phyloP scores from a whole-genome alignment of 495 filamentous ascomycete genomes.

The Neurospora discreta region DNA sequence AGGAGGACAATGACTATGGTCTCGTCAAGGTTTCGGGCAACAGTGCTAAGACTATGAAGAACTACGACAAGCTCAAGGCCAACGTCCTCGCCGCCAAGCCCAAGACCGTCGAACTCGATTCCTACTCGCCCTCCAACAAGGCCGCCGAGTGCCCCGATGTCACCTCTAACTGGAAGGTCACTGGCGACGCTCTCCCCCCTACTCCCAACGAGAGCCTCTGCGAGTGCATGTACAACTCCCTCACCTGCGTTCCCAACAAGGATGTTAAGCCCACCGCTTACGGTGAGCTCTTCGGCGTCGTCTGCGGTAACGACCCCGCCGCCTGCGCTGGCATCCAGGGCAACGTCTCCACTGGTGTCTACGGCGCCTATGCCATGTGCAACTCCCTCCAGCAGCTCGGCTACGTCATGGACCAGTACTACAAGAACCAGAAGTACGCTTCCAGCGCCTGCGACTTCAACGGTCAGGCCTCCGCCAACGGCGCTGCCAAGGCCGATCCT shows the following conservation, averaged over 20 bases:
- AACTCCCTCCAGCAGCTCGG: constrained; percentile 62
- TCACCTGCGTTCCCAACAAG: constrained; percentile 55
- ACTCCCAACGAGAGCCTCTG: constrained; percentile 65
- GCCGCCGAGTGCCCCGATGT: constrained; percentile 62
- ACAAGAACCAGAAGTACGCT: constrained; percentile 46
- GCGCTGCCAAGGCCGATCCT: constrained; percentile 1
- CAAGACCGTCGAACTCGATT: constrained; percentile 46
- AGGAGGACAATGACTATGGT: constrained; percentile 81
- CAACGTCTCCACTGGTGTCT: constrained; percentile 62
- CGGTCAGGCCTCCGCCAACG: constrained; percentile 20
- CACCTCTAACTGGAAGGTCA: constrained; percentile 55
- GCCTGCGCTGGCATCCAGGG: constrained; percentile 58
- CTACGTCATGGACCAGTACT: constrained; percentile 75
- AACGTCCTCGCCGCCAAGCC: constrained; percentile 62
- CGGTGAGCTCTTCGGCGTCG: constrained; percentile 54
- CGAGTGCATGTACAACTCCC: constrained; percentile 63
- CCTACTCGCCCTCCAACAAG: constrained; percentile 72
- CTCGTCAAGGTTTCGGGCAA: constrained; percentile 55
- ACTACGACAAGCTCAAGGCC: constrained; percentile 64
- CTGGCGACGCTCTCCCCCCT: constrained; percentile 58
- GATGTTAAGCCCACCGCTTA: constrained; percentile 40
- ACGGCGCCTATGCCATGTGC: constrained; percentile 91
- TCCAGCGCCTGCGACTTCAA: constrained; percentile 64
- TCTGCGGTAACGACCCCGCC: constrained; percentile 49
- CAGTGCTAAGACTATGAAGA: constrained; percentile 49